Evolutionary conservation across 2,329 filamentous ascomycete species (phyloP).

Genomic region (Colletotrichum melonis): DNA sequence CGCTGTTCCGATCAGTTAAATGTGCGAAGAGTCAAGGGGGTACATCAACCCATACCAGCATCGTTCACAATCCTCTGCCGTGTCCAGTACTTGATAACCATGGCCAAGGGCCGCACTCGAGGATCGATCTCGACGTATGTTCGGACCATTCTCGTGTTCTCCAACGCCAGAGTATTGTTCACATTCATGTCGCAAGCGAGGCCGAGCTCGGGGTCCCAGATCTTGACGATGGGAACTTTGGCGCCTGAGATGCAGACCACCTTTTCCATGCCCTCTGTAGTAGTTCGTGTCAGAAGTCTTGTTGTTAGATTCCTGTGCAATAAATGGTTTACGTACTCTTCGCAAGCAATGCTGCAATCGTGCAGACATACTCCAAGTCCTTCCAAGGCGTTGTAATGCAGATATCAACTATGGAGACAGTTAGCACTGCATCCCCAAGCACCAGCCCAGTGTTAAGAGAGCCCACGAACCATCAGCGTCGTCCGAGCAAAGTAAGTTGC

Average conservation of each 20-base stretch:
- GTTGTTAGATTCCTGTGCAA: neutral
- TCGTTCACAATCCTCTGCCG: conserved; percentile 93
- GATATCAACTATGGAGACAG: conserved; percentile 79
- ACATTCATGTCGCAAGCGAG: conserved; percentile 98
- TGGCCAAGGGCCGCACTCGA: conserved; percentile 89
- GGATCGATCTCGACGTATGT: conserved; percentile 96
- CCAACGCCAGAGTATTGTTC: conserved; percentile 93
- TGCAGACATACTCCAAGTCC: conserved; percentile 88
- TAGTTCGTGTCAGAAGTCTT: conserved; percentile 4
- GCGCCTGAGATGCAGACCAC: conserved; percentile 95
- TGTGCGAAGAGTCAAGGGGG: neutral
- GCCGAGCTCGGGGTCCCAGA: conserved; percentile 93
- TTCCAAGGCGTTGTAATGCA: conserved; percentile 95
- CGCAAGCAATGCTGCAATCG: conserved; percentile 86
- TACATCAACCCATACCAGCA: conserved; percentile 75
- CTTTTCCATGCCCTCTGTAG: conserved; percentile 92
- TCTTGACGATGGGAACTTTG: conserved; percentile 98
- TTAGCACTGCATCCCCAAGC: conserved; percentile 42
- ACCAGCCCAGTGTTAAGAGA: neutral
- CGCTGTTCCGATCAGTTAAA: conserved; percentile 61
- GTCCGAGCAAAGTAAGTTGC: conserved; percentile 92
- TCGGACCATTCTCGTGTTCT: conserved; percentile 98
- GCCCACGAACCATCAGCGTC: conserved; percentile 86
- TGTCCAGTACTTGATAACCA: conserved; percentile 99
- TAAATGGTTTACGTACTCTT: conserved; percentile 71